Base-by-base conservation (phyloP, 257 asterid species). In the Petunia secreta region DNA sequence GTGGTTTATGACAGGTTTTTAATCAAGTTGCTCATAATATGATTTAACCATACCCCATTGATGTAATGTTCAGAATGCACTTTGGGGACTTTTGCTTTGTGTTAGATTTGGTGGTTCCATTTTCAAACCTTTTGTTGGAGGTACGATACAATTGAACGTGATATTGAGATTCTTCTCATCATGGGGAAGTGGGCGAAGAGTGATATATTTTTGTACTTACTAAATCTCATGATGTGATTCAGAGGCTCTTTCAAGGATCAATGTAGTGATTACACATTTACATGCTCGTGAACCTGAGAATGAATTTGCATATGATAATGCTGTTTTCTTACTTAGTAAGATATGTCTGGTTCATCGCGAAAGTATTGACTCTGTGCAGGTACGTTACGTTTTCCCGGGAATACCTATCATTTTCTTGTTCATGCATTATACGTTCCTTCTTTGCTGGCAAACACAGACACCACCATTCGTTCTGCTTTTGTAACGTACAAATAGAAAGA, bases 251-350 rank as follows among this genome's bases (percentile, higher is more conserved):
- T 94, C 97, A 15, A 94, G 97, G 86, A 90, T 94, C 86, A 92
- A 94, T 84, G 90, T 89, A 52, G 95, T 94, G 80, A 90, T 94
- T 65, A 73, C 91, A 79, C 87, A 91, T 85, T 93, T 95, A 44
- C 88, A 86, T 84, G 92, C 95, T 64, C 81, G 78, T 79, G 89
- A 89, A 84, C 85, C 89, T 4, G 98, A 93, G 3, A 87, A 89
- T 81, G 90, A 89, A 83, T 93, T 94, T 98, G 98, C 98, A 75
- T 93, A 94, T 63, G 98, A 94, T 81, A 94, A 94, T 88, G 98
- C 98, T 58, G 98, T 94, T 75, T 94, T 98, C 60, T 97, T 98
- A 59, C 82, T 94, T 41, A 98, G 98, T 78, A 94, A 94, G 94
- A 93, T 94, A 82, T 93, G 97, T 63, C 97, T 89, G 79, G 90